Conservation (phyloP, 805 yeast genomes). For the Yarrowia sp. region DNA sequence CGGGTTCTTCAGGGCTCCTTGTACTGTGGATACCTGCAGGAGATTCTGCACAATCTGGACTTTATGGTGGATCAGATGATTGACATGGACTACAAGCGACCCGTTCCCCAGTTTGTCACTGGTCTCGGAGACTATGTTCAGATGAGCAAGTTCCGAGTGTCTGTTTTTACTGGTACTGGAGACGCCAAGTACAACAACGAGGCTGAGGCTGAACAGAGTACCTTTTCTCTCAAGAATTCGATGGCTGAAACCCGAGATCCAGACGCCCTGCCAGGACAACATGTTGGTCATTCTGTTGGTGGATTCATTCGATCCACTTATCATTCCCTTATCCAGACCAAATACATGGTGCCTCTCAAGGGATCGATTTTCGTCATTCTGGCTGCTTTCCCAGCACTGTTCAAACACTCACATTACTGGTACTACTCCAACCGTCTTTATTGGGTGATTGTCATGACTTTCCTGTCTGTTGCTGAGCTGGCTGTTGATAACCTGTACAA, state of each 20-base stretch:
- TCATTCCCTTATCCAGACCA: constrained; percentile 16
- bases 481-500: constrained; percentile 38
- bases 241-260: constrained; percentile 14
- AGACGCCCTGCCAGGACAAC: background rate
- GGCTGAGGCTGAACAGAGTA: background rate
- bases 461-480: constrained; percentile 34
- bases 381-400: constrained; percentile 33
- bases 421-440: constrained; percentile 32
- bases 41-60: constrained; percentile 6
- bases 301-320: background rate
- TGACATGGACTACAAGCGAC: constrained; percentile 1
- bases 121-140: constrained; percentile 26
- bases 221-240: background rate
- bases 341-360: constrained; percentile 32
- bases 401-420: constrained; percentile 32
- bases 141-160: constrained; percentile 12
- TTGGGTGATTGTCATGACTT: constrained; percentile 38
- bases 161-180: constrained; percentile 6
- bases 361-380: constrained; percentile 31
- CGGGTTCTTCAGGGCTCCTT: background rate
- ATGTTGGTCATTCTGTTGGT: background rate
- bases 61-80: constrained; percentile 17
- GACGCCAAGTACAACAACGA: constrained; percentile 4
- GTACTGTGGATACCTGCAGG: constrained; percentile 11
- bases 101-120: constrained; percentile 33